These are phyloP conservation scores for Lagenaria siceraria DNA, from an alignment of 306 rosid genomes.

Conservation along the genomic window DNA sequence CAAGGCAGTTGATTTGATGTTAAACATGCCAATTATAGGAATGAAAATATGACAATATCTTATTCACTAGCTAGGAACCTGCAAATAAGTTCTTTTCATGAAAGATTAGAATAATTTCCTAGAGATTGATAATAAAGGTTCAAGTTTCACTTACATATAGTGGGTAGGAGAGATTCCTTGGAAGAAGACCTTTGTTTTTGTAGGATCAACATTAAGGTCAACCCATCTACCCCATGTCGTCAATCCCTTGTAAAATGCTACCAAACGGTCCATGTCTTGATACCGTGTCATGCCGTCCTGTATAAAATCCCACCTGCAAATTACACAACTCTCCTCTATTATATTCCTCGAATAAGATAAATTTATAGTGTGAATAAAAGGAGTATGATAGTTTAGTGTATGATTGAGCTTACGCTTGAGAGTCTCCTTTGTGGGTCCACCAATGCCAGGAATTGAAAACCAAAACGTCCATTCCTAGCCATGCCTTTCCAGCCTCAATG, in stretches of 20 bases:
- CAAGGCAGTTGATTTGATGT: no score
- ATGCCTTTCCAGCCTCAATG: slow-evolving; percentile 52
- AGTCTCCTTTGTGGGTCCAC: slow-evolving; percentile 81
- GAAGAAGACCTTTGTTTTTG: slow-evolving; percentile 69
- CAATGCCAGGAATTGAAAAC: slow-evolving; percentile 96
- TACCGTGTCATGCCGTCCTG: slow-evolving; percentile 45
- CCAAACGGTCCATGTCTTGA: slow-evolving; percentile 69
- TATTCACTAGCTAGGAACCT: no score
- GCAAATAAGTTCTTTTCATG: no score
- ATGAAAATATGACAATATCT: no score
- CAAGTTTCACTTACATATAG: slow-evolving; percentile 46
- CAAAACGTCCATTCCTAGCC: slow-evolving; percentile 77
- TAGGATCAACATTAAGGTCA: slow-evolving; percentile 57
- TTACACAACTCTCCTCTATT: not conserved
- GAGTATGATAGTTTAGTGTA: no score
- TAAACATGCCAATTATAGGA: no score
- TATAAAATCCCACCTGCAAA: slow-evolving; percentile 68
- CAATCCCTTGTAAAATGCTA: slow-evolving; percentile 58
- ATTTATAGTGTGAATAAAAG: no score
- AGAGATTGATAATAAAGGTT: not conserved
- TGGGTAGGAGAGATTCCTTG: slow-evolving; percentile 98
- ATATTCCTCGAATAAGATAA: no score
- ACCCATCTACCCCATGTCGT: slow-evolving; percentile 92
- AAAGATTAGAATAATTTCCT: no score
- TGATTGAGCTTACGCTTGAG: slow-evolving; percentile 50